Evolutionary conservation across 2,329 filamentous ascomycete species (phyloP).

Genomic region (Aschersonia sp.): DNA sequence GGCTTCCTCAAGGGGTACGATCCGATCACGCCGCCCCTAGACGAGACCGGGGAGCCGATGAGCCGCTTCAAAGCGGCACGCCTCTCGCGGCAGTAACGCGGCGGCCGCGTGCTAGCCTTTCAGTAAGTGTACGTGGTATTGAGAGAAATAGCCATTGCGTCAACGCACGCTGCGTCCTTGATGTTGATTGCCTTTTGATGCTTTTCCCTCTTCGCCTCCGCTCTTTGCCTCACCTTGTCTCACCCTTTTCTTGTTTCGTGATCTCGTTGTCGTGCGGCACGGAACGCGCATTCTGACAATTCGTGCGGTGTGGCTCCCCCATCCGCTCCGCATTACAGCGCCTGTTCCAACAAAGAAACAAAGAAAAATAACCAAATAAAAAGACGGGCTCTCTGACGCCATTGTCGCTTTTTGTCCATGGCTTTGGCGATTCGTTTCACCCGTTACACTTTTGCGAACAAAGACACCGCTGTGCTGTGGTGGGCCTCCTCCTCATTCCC

Average conservation of each 20-base stretch:
- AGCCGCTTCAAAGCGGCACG: slow-evolving; percentile 64
- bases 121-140: background rate
- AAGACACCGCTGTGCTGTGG: too few species aligned
- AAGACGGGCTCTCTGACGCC: slow-evolving; percentile 48
- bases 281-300: slow-evolving; percentile 29
- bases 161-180: background rate
- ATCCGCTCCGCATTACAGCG: slow-evolving; percentile 40
- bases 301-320: slow-evolving; percentile 35
- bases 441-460: slow-evolving; percentile 31
- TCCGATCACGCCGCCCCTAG: slow-evolving; percentile 49
- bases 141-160: background rate
- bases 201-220: background rate
- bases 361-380: too few species aligned
- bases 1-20: slow-evolving; percentile 67
- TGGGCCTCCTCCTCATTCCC: too few species aligned
- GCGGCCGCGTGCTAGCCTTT: background rate
- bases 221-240: background rate
- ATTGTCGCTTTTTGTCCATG: slow-evolving; percentile 18
- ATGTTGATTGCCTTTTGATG: background rate
- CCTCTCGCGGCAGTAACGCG: slow-evolving; percentile 34
- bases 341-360: slow-evolving; percentile 38
- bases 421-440: slow-evolving; percentile 49
- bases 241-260: background rate
- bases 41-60: slow-evolving; percentile 49
- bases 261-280: background rate